Conservation (phyloP, 345 rosid genomes). For the Pseudoturritis turrita region DNA sequence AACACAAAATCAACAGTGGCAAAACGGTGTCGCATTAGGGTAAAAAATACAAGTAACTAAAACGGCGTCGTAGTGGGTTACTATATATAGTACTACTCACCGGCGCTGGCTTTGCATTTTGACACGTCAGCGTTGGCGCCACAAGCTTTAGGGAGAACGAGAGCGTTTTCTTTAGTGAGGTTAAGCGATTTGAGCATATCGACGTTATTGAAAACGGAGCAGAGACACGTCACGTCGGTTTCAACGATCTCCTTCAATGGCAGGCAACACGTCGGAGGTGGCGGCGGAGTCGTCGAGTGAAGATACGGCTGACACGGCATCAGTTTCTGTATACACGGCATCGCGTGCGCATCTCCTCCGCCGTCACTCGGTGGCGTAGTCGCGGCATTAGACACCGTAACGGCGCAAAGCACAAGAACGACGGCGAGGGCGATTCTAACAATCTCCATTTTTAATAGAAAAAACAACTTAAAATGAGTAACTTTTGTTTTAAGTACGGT, state of each 20-base stretch:
- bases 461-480: background rate
- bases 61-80: background rate
- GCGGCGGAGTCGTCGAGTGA: conserved; percentile 20
- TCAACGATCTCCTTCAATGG: conserved; percentile 41
- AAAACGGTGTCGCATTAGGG: background rate
- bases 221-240: conserved; percentile 40
- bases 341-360: conserved; percentile 18
- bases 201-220: conserved; percentile 37
- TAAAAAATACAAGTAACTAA: background rate
- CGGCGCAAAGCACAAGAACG: background rate
- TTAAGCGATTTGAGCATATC: conserved; percentile 36
- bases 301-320: conserved; percentile 53
- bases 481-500: background rate
- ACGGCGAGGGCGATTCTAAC: conserved; percentile 9
- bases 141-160: conserved; percentile 48
- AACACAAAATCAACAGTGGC: background rate
- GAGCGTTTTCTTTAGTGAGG: conserved; percentile 41
- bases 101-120: conserved; percentile 35
- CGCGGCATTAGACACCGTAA: background rate
- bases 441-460: background rate
- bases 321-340: conserved; percentile 46
- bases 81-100: background rate
- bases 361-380: background rate
- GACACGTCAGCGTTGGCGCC: conserved; percentile 43
- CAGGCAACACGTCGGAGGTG: conserved; percentile 46